These are phyloP conservation scores for Plenodomus lindquistii DNA, from an alignment of 2,329 filamentous ascomycete species.

Conservation along the genomic window DNA sequence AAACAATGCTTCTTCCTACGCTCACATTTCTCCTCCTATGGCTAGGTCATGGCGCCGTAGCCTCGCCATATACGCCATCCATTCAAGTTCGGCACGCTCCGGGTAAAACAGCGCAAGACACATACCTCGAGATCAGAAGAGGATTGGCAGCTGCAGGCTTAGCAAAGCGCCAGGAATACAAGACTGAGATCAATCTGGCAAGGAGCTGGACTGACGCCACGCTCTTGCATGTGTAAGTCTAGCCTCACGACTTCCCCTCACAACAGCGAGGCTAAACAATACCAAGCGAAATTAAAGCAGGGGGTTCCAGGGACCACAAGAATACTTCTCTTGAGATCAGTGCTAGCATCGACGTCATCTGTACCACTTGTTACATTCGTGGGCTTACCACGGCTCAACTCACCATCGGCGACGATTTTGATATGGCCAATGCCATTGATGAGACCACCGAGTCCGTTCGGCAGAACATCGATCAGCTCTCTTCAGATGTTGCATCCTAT, in stretches of 20 bases:
- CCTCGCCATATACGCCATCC: neutral
- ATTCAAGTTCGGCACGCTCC: constrained; percentile 13
- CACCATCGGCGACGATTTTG: constrained; percentile 49
- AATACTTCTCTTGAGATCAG: constrained; percentile 12
- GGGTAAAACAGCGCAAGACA: constrained; percentile 11
- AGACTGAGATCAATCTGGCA: constrained; percentile 32
- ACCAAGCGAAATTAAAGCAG: constrained; percentile 4
- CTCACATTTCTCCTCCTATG: neutral
- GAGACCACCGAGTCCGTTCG: constrained; percentile 15
- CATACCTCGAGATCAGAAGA: constrained; percentile 11
- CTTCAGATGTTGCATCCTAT: constrained; percentile 10
- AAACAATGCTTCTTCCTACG: no score
- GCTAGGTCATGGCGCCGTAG: neutral
- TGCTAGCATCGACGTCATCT: constrained; percentile 49
- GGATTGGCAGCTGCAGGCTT: constrained; percentile 10
- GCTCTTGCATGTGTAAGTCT: constrained; percentile 41
- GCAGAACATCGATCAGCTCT: constrained; percentile 22
- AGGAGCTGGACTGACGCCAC: constrained; percentile 47
- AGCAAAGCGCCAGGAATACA: constrained; percentile 12
- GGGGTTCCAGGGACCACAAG: constrained; percentile 11
- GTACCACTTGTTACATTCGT: constrained; percentile 57
- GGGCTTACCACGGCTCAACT: constrained; percentile 52
- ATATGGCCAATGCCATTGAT: constrained; percentile 33
- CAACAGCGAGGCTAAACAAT: neutral
- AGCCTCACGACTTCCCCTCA: no score